Conservation (phyloP, 305 asterid genomes). For the Fraxinus paxiana region DNA sequence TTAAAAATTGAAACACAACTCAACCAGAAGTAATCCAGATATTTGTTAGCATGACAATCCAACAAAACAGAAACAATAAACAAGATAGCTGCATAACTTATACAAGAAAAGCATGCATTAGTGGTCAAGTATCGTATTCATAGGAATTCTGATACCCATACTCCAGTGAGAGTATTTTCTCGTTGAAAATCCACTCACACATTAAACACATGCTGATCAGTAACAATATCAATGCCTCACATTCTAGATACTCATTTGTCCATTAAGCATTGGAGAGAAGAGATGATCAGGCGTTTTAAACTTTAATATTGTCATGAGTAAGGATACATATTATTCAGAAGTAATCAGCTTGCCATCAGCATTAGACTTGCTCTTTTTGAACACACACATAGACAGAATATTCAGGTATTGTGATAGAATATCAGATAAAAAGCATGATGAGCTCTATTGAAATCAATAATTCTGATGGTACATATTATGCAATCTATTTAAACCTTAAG, state of each 20-base stretch:
- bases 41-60: neutral
- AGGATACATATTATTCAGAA: neutral
- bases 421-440: neutral
- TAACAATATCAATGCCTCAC: neutral
- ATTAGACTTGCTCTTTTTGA: neutral
- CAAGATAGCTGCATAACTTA: constrained; percentile 1
- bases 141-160: neutral
- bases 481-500: neutral
- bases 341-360: neutral
- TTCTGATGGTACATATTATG: neutral
- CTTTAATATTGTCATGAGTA: neutral
- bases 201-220: neutral
- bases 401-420: neutral
- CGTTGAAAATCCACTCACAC: neutral
- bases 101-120: neutral
- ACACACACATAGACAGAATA: neutral
- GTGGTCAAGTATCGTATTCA: neutral
- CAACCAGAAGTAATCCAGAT: neutral
- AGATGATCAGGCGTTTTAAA: neutral
- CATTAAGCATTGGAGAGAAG: neutral
- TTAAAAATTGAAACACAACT: constrained; percentile 7
- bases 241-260: neutral
- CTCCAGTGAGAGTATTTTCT: constrained; percentile 9
- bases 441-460: neutral
- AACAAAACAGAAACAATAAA: neutral